A percentile compares a stretch with the other conserved stretches of the same genome.
These are phyloP conservation scores for Vitis rotundifolia DNA, from an alignment of 164 flowering plant genomes.

Conservation along the genomic window DNA sequence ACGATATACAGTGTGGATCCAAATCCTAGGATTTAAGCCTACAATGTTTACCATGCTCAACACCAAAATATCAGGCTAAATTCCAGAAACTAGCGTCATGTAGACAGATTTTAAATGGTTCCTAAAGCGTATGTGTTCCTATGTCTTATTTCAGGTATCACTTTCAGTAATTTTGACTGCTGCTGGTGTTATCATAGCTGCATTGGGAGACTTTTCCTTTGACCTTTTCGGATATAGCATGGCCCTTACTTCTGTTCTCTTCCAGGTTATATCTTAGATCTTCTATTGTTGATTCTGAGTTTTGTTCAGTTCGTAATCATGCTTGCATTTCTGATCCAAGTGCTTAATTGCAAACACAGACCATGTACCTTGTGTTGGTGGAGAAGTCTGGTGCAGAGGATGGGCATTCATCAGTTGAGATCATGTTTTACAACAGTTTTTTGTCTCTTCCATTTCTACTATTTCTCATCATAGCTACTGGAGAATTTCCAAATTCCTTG, in stretches of 20 bases:
- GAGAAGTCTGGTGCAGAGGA: constrained; percentile 98
- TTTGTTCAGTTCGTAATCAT: neutral
- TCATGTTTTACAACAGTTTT: constrained; percentile 89
- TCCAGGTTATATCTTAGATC: constrained; percentile 60
- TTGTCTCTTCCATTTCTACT: constrained; percentile 78
- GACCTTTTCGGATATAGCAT: constrained; percentile 89
- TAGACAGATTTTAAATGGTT: neutral
- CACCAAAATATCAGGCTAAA: neutral
- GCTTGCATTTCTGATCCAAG: constrained; percentile 7
- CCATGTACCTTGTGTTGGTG: constrained; percentile 95
- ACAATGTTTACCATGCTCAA: no score
- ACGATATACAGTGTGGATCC: no score
- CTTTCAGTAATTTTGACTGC: constrained; percentile 82
- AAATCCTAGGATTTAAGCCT: no score
- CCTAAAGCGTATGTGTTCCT: neutral
- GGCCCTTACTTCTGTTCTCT: constrained; percentile 95
- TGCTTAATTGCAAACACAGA: constrained; percentile 47
- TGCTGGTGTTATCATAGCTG: constrained; percentile 86
- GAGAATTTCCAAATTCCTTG: constrained; percentile 87
- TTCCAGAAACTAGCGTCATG: neutral
- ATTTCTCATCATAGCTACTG: constrained; percentile 75
- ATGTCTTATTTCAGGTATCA: constrained; percentile 57
- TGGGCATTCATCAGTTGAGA: constrained; percentile 93
- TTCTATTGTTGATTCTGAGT: neutral
- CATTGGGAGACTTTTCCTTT: constrained; percentile 95